Conservation (phyloP, 2,329 filamentous ascomycete genomes). For the Colletotrichum theobromicola region DNA sequence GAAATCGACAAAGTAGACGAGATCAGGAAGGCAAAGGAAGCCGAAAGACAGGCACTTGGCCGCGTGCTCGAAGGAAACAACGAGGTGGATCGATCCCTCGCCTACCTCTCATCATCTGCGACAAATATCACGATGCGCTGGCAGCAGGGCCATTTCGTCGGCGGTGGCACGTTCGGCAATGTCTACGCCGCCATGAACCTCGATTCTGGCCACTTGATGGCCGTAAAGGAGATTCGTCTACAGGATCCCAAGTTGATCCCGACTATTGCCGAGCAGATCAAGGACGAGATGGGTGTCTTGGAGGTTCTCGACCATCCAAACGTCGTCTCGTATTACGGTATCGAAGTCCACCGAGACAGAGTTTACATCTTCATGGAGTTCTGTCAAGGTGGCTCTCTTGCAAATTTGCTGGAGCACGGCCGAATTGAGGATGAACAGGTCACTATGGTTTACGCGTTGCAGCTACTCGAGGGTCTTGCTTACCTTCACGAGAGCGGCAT, state of each 20-base stretch:
- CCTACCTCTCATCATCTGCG: conserved; percentile 90
- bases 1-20: conserved; percentile 81
- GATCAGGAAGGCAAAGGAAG: conserved; percentile 76
- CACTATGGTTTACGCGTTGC: conserved; percentile 94
- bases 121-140: conserved; percentile 95
- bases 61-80: conserved; percentile 93
- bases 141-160: conserved; percentile 99
- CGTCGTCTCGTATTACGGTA: conserved; percentile 96
- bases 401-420: conserved; percentile 88
- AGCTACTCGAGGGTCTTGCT: conserved; percentile 90
- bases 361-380: conserved; percentile 99
- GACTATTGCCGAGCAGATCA: conserved; percentile 90
- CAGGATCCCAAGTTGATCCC: conserved; percentile 97
- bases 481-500: conserved; percentile 93
- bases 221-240: conserved; percentile 96
- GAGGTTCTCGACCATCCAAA: conserved; percentile 97
- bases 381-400: conserved; percentile 92
- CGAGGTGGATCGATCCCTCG: conserved; percentile 93
- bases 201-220: conserved; percentile 95
- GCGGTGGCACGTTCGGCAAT: conserved; percentile 94
- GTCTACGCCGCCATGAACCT: conserved; percentile 98
- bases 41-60: conserved; percentile 86
- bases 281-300: conserved; percentile 95
- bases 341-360: conserved; percentile 96
- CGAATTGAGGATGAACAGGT: conserved; percentile 98